phyloP scores from a whole-genome alignment of 495 filamentous ascomycete genomes.

The Xylaria nigripes region DNA sequence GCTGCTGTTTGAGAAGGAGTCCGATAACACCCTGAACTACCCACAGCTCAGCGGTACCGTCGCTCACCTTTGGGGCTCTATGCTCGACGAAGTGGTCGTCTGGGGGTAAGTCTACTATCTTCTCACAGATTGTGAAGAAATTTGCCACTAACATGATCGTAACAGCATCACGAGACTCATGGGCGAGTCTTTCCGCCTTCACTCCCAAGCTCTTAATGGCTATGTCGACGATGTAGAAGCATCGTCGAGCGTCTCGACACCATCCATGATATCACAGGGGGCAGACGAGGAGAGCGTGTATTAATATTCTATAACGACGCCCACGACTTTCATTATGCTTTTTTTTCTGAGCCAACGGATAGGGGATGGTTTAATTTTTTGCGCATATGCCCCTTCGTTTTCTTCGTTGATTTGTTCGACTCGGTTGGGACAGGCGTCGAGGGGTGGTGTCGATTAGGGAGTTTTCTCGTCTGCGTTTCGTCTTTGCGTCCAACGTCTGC shows the following conservation, averaged over 20 bases:
- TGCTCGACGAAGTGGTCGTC: constrained; percentile 97
- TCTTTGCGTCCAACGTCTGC: constrained; percentile 32
- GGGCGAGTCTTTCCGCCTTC: constrained; percentile 96
- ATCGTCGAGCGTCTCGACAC: constrained; percentile 50
- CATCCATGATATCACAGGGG: constrained; percentile 54
- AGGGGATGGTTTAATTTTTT: constrained; percentile 31
- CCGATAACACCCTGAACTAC: constrained; percentile 65
- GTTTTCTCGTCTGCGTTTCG: constrained; percentile 23
- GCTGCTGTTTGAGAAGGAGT: constrained; percentile 81
- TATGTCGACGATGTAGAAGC: constrained; percentile 73
- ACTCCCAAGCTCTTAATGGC: constrained; percentile 86
- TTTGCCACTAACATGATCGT: constrained; percentile 37
- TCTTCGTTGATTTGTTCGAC: constrained; percentile 21
- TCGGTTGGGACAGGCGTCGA: constrained; percentile 24
- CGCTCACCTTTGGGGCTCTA: constrained; percentile 91
- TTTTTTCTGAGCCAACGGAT: constrained; percentile 22
- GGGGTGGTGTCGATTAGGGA: constrained; percentile 18
- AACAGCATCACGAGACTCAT: constrained; percentile 90
- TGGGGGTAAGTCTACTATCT: constrained; percentile 62
- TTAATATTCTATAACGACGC: constrained; percentile 36
- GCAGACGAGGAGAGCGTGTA: constrained; percentile 55
- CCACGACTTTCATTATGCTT: constrained; percentile 41
- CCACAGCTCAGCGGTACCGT: constrained; percentile 84
- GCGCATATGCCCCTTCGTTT: constrained; percentile 43
- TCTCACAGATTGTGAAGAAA: constrained; percentile 3